Percentiles rank a stretch among this genome's conserved stretches.
These are phyloP conservation scores for Triangularia verruculosa DNA, from an alignment of 2,329 filamentous ascomycete species.

Conservation along the genomic window DNA sequence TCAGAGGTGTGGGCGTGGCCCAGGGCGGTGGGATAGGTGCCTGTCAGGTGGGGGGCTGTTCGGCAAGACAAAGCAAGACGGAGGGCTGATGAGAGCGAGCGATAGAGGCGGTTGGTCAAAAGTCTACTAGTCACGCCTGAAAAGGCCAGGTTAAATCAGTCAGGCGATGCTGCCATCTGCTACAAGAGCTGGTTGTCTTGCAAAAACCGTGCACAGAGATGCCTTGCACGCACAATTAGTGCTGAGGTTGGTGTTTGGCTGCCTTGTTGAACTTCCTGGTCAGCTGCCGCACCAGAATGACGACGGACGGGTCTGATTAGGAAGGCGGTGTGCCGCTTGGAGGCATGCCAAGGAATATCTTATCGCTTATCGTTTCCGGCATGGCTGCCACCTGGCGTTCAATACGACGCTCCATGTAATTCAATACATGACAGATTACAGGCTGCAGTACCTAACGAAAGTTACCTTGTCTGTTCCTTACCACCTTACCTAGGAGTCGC, in stretches of 20 bases:
- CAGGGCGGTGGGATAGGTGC: neutral
- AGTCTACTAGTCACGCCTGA: neutral
- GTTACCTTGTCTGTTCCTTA: neutral
- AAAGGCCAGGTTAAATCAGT: constrained; percentile 3
- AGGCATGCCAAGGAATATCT: constrained; percentile 5
- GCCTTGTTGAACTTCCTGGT: neutral
- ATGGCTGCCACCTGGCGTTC: neutral
- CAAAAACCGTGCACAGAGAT: neutral
- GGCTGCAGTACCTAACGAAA: neutral
- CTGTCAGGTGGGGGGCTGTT: neutral
- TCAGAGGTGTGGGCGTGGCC: neutral
- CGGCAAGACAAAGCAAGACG: neutral
- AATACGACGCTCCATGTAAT: neutral
- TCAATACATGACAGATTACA: neutral
- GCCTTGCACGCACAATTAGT: neutral
- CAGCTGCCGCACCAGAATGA: constrained; percentile 5
- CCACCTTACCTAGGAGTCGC: neutral
- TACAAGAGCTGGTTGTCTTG: constrained; percentile 3
- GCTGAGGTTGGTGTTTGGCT: neutral
- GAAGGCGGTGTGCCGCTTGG: constrained; percentile 20
- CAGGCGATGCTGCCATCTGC: constrained; percentile 15
- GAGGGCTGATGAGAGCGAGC: neutral
- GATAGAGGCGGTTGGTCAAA: neutral
- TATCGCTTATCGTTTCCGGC: constrained; percentile 16
- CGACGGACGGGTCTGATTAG: constrained; percentile 8